Percentiles rank a stretch among this genome's conserved stretches.
phyloP scores from a whole-genome alignment of 1,284 basidiomycete genomes.

The Mycocalia duriaeana region DNA sequence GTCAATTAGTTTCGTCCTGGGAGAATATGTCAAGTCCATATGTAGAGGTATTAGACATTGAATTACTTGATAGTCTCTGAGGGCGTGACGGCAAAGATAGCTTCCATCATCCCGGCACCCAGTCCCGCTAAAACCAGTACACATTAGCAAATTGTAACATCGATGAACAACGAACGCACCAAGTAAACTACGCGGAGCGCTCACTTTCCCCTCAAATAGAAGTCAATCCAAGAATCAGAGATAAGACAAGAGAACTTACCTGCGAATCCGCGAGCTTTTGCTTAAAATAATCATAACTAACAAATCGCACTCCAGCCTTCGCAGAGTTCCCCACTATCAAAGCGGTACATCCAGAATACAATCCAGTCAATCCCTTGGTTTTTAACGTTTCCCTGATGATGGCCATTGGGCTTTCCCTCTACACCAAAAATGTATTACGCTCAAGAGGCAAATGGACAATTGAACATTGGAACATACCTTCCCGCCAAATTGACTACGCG shows the following conservation, averaged over 20 bases:
- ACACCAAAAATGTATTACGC: conserved; percentile 6
- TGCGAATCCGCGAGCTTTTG: conserved; percentile 75
- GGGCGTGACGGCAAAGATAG: conserved; percentile 92
- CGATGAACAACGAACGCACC: conserved; percentile 39
- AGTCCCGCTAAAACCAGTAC: conserved; percentile 75
- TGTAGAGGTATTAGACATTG: too few species aligned
- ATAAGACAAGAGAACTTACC: conserved; percentile 37
- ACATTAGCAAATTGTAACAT: not conserved
- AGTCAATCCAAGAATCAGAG: conserved; percentile 3
- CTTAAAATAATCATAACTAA: conserved; percentile 95
- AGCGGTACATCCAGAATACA: conserved; percentile 86
- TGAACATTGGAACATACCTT: conserved; percentile 47
- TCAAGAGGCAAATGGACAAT: not conserved
- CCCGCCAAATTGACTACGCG: conserved; percentile 75
- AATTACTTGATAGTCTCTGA: conserved; percentile 96
- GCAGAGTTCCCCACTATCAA: conserved; percentile 85
- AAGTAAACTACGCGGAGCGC: conserved; percentile 76
- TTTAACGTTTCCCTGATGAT: conserved; percentile 70
- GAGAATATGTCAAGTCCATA: too few species aligned
- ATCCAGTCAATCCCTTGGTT: conserved; percentile 68
- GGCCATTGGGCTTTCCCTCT: conserved; percentile 64
- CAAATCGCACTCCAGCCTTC: conserved; percentile 93
- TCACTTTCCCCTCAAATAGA: conserved; percentile 75
- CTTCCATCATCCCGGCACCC: conserved; percentile 93
- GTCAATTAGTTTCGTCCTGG: conserved; percentile 97